These are phyloP conservation scores for Phytophthora quininea DNA, from an alignment of 352 stramenopile species.

Conservation along the genomic window DNA sequence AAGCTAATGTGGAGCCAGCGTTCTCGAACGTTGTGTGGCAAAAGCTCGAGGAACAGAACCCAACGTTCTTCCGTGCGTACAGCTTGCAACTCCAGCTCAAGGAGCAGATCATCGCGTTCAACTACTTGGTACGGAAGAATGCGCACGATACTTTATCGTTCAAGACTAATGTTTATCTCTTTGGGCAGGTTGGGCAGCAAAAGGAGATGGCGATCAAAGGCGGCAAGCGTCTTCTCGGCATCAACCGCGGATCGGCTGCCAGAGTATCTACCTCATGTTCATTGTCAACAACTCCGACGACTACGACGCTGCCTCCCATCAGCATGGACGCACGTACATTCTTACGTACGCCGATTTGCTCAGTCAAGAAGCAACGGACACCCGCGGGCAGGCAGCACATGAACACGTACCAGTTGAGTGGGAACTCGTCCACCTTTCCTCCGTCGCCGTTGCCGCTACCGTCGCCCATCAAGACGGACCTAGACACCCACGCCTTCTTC, in stretches of 20 bases:
- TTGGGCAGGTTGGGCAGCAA: slow-evolving; percentile 60
- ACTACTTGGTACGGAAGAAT: slow-evolving; percentile 79
- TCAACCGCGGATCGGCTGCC: slow-evolving; percentile 20
- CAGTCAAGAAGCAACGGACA: slow-evolving; percentile 33
- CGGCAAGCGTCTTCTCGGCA: slow-evolving; percentile 38
- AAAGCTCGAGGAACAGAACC: slow-evolving; percentile 92
- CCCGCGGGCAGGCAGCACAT: slow-evolving; percentile 28
- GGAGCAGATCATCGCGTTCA: slow-evolving; percentile 92
- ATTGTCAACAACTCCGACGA: slow-evolving; percentile 20
- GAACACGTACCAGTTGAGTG: slow-evolving; percentile 28
- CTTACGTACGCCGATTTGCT: slow-evolving; percentile 31
- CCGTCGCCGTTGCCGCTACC: slow-evolving; percentile 48
- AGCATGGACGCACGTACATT: slow-evolving; percentile 37
- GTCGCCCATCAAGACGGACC: slow-evolving; percentile 85
- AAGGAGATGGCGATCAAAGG: slow-evolving; percentile 75
- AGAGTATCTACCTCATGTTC: slow-evolving; percentile 20
- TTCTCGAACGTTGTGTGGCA: slow-evolving; percentile 91
- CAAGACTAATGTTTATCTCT: slow-evolving; percentile 25
- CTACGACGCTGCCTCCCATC: slow-evolving; percentile 40
- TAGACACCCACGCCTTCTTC: slow-evolving; percentile 88
- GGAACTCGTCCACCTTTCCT: slow-evolving; percentile 45
- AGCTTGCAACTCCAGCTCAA: slow-evolving; percentile 84
- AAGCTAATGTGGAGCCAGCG: slow-evolving; percentile 83
- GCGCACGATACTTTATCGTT: background rate
- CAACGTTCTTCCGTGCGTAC: slow-evolving; percentile 90